These are phyloP conservation scores for Phytophthora sp. DNA, from an alignment of 352 stramenopile species.

Conservation along the genomic window DNA sequence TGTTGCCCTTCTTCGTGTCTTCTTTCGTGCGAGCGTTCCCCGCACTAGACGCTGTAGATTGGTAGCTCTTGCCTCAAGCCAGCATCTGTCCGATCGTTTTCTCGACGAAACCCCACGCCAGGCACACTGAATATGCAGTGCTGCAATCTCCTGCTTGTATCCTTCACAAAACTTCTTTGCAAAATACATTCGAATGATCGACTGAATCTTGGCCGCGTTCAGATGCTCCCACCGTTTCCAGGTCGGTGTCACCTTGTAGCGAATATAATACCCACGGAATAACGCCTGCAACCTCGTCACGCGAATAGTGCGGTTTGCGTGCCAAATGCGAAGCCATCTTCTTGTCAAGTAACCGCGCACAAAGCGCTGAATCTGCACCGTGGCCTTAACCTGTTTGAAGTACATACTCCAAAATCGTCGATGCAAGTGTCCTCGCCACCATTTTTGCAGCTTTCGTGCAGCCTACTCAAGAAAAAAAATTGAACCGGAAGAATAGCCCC, in stretches of 20 bases:
- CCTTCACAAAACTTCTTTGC: conserved; percentile 17
- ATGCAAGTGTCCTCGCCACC: conserved; percentile 56
- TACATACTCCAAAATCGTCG: conserved; percentile 55
- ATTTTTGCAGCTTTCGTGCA: conserved; percentile 57
- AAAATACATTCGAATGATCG: conserved; percentile 61
- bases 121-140: conserved; percentile 64
- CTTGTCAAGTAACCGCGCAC: conserved; percentile 61
- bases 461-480: conserved; percentile 23
- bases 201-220: conserved; percentile 70
- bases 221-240: conserved; percentile 68
- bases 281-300: conserved; percentile 63
- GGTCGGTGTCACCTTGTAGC: conserved; percentile 45
- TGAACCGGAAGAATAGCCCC: not conserved
- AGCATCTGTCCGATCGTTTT: conserved; percentile 55
- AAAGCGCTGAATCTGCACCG: conserved; percentile 62
- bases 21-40: conserved; percentile 52
- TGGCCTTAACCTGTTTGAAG: conserved; percentile 46
- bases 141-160: conserved; percentile 40
- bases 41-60: conserved; percentile 67
- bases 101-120: conserved; percentile 60
- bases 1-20: conserved; percentile 24
- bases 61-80: conserved; percentile 49
- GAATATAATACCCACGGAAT: conserved; percentile 61
- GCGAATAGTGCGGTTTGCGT: conserved; percentile 54
- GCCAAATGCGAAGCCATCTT: conserved; percentile 55